phyloP scores from a whole-genome alignment of 768 basidiomycete genomes.

The Lactarius hengduanensis region DNA sequence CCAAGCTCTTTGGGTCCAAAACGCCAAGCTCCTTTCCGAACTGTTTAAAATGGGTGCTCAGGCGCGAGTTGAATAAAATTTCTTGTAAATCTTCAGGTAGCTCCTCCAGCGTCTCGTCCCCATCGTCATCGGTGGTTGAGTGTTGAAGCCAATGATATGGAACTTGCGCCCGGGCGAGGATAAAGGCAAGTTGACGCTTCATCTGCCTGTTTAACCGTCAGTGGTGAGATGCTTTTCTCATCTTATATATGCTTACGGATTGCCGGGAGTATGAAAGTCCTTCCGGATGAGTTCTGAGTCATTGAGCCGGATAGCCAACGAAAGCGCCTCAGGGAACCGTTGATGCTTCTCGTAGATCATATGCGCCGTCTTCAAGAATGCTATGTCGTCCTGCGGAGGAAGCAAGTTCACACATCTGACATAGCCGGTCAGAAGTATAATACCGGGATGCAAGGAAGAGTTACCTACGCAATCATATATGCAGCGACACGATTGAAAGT shows the following conservation, averaged over 20 bases:
- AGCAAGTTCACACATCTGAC: slow-evolving; percentile 82
- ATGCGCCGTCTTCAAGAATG: slow-evolving; percentile 87
- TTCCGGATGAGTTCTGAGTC: slow-evolving; percentile 76
- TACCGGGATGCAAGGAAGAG: slow-evolving; percentile 6
- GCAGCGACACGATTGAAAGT: slow-evolving; percentile 88
- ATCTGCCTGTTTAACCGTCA: slow-evolving; percentile 54
- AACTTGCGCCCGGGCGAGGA: slow-evolving; percentile 89
- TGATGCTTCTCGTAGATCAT: slow-evolving; percentile 82
- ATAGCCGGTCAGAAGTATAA: slow-evolving; percentile 19
- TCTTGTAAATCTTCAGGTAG: slow-evolving; percentile 80
- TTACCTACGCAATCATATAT: slow-evolving; percentile 87
- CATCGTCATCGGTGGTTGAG: slow-evolving; percentile 48
- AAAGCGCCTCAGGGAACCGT: slow-evolving; percentile 88
- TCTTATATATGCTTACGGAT: slow-evolving; percentile 56
- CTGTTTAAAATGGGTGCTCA: slow-evolving; percentile 81
- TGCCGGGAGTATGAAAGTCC: slow-evolving; percentile 88
- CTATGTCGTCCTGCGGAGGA: slow-evolving; percentile 87
- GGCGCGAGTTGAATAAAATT: slow-evolving; percentile 80
- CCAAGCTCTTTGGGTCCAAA: slow-evolving; percentile 82
- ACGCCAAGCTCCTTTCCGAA: slow-evolving; percentile 96
- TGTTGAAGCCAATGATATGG: slow-evolving; percentile 86
- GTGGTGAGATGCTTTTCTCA: neutral
- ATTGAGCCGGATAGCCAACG: slow-evolving; percentile 80
- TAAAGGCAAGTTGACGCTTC: slow-evolving; percentile 92
- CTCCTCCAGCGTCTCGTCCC: slow-evolving; percentile 55